Base-by-base conservation (phyloP, 352 stramenopile genomes). In the Pythium sukuiense region DNA sequence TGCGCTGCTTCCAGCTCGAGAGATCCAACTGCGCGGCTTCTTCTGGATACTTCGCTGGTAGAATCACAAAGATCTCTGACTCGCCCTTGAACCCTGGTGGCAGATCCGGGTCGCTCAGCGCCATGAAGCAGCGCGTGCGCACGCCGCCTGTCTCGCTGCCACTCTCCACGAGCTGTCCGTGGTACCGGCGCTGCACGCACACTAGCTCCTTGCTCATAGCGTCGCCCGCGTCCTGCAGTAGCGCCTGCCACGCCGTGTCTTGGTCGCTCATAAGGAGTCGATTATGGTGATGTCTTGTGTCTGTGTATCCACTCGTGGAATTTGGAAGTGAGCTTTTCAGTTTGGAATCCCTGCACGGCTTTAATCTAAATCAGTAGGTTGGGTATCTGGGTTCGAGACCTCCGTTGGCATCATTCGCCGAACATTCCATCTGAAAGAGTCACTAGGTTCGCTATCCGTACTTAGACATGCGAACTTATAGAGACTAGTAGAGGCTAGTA, bases 91-190 rank as follows among this genome's bases (percentile, higher is more conserved):
- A 76, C 48, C 68, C 63, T n/a, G 65, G 27, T 1, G 83, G 69
- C 12, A 93, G 71, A 49, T 90, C 83, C 0, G 82, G 82, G 63
- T 90, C 85, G 12, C 80, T 87, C 7, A 90, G 69, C 63, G 69
- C 77, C 27, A 91, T 45, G 69, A 89, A 91, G 69, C 58, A 90
- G 52, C 65, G 70, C 39, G 65, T 55, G 65, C 67, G 13, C 20
- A 60, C 59, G 29, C 16, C 18, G 35, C 32, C 33, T 37, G 24
- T 49, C 41, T 49, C 41, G 41, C 41, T 49, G 20, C 20, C 20
- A 24, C 20, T 24, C 20, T 24, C 20, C 20, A 24, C 46, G 24
- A 75, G 59, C 35, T 82, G 66, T 32, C 81, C 63, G 50, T 90
- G 73, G 67, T 93, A 91, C 49, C 81, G 81, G 4, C 83, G 77